Evolutionary conservation across 352 stramenopile species (phyloP), one percentile per base, ranked within the genome.

Genomic region (Thraustochytrium sp.): DNA sequence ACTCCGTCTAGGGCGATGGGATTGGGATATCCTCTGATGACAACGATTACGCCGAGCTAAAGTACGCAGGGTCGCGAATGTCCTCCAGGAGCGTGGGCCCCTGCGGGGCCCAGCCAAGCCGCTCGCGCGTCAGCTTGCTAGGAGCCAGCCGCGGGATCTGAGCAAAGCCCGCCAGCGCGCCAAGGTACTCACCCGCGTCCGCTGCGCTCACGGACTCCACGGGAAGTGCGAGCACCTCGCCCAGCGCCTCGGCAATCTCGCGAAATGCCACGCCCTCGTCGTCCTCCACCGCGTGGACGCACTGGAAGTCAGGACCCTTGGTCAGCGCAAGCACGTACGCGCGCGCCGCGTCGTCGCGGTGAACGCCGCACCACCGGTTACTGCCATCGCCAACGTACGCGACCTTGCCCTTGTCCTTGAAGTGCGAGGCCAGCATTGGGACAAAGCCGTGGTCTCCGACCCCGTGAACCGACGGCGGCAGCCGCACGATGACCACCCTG

Each of bases 301-400:
- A 21, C 64, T 77, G 64, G 13, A 21, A 21, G 36, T 9, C 64
- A 9, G 64, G 64, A 44, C 64, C 64, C 46, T 77, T 77, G 1
- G 64, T 77, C 64, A 77, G 23, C 46, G 64, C 64, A 21, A 77
- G 64, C 38, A 77, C 64, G n/a, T 64, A 77, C 13, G 64, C 64
- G n/a, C 36, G 26, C 11, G 64, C 64, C 16, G 64, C 64, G 46
- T 77, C 64, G n/a, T 77, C 64, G 46, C 64, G 64, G 40, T 77
- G 64, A 9, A 77, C 64, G 9, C n/a, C 36, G 40, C 23, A 21
- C 64, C 64, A 77, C 23, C 64, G 64, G 64, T 77, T 77, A 4
- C 31, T 29, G 46, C 64, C 64, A 9, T 77, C 2, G 64, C 21
- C 40, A 26, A 74, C 64, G 64, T 77, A 77, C 16, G 64, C 26